phyloP scores from a whole-genome alignment of 306 rosid species.

The Cicer arietinum region DNA sequence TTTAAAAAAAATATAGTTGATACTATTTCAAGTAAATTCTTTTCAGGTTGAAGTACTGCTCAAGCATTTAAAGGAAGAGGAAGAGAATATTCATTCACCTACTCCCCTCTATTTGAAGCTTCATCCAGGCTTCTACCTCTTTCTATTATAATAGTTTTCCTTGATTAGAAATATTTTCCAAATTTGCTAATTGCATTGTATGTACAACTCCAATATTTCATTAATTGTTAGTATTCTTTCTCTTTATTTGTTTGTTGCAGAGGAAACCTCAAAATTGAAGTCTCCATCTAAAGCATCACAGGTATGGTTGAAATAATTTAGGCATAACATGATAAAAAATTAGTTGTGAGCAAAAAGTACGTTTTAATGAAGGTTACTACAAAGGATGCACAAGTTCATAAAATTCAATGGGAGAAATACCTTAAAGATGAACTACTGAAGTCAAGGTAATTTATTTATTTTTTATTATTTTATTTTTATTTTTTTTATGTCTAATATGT shows the following conservation, averaged over 20 bases:
- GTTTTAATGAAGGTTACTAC: constrained; percentile 38
- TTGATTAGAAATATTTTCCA: constrained; percentile 28
- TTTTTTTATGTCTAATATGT: not conserved
- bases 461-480: too few relatives aligned
- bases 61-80: constrained; percentile 23
- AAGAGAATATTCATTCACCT: constrained; percentile 28
- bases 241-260: constrained; percentile 30
- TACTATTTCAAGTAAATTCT: not conserved
- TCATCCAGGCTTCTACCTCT: constrained; percentile 34
- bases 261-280: constrained; percentile 22
- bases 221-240: constrained; percentile 17
- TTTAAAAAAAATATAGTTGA: not conserved
- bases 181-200: constrained; percentile 8
- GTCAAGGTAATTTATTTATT: constrained; percentile 34
- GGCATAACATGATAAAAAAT: not conserved
- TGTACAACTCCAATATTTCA: constrained; percentile 16
- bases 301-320: constrained; percentile 38
- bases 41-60: constrained; percentile 35
- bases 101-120: constrained; percentile 38
- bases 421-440: constrained; percentile 41
- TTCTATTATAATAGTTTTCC: not conserved
- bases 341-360: constrained; percentile 26
- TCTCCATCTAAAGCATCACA: constrained; percentile 28
- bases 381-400: not conserved
- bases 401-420: constrained; percentile 6